Base-by-base conservation (phyloP, 106 monocot genomes). In the Allium sativum region DNA sequence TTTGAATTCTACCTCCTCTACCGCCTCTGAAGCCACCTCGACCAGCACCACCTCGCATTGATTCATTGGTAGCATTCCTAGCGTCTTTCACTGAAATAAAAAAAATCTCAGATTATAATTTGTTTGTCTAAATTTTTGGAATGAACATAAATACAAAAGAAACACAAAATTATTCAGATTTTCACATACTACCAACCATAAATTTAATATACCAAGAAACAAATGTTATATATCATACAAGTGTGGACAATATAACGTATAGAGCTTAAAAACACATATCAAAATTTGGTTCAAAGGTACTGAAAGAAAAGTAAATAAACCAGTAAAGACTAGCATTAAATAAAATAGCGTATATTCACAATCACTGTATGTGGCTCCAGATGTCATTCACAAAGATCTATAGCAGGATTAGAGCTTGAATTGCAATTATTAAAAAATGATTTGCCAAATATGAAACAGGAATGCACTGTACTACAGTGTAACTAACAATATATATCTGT, bases 11-110 rank as follows among this genome's bases (percentile, higher is more conserved):
- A 40, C 62, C 62, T 48, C 62, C 42, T 21, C 85, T 84, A 44
- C 82, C 79, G n/a, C 80, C 92, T 15, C 60, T 46, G 1, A 79
- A 72, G 19, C 81, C 72, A 59, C 71, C 59, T 8, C 51, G 51
- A 11, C 76, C 62, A 12, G 54, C 80, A 22, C 59, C 61, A 12
- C 62, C 48, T 50, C 62, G 56, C 51, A 73, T 13, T 58, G 70
- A 79, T 3, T 72, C 61, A 44, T 70, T 78, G 73, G 50, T 44
- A 40, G 48, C 9, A 16, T 41, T 65, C 64, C 52, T 65, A 52
- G 64, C 64, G 40, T 65, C 64, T 52, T 45, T 52, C 22, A 65
- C 64, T 65, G 62, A 7, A 52, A 46, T 43, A 18, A 48, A 15
- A 7, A 48, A 47, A 47, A 47, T 20, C 31, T 31, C 31, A 31